Conservation (phyloP, 495 filamentous ascomycete species). For the Aspergillus avenaceus region DNA sequence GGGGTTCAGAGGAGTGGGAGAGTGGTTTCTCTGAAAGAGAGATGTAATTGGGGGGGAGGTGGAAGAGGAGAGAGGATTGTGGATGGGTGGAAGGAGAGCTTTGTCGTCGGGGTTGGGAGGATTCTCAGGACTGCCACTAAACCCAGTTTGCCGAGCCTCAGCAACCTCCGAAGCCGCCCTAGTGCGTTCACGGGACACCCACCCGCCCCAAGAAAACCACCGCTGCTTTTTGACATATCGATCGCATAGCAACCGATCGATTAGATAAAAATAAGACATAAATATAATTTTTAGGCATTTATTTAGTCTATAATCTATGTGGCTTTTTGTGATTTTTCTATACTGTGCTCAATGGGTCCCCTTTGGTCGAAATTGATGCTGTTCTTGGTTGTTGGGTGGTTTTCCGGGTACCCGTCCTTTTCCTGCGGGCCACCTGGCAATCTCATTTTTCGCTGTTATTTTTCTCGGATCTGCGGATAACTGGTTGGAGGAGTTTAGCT, state of each 20-base stretch:
- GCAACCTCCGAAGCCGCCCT: constrained; percentile 47
- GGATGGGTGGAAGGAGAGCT: constrained; percentile 52
- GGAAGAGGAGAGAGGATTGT: constrained; percentile 45
- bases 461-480: constrained; percentile 41
- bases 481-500: constrained; percentile 17
- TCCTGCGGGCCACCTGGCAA: constrained; percentile 29
- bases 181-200: constrained; percentile 29
- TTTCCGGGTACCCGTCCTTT: constrained; percentile 4
- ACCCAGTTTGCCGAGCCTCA: constrained; percentile 37
- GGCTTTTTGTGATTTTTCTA: neutral
- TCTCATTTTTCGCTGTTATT: constrained; percentile 33
- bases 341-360: neutral
- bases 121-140: constrained; percentile 46
- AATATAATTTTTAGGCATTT: neutral
- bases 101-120: constrained; percentile 49
- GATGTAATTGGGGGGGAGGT: constrained; percentile 48
- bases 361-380: neutral
- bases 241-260: neutral
- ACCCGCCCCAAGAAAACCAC: constrained; percentile 12
- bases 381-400: constrained; percentile 5
- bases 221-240: constrained; percentile 1
- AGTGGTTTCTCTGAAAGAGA: constrained; percentile 47
- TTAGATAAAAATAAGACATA: neutral
- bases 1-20: constrained; percentile 49
- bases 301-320: neutral